phyloP scores from a whole-genome alignment of 306 rosid species.

The Geum urbanum region DNA sequence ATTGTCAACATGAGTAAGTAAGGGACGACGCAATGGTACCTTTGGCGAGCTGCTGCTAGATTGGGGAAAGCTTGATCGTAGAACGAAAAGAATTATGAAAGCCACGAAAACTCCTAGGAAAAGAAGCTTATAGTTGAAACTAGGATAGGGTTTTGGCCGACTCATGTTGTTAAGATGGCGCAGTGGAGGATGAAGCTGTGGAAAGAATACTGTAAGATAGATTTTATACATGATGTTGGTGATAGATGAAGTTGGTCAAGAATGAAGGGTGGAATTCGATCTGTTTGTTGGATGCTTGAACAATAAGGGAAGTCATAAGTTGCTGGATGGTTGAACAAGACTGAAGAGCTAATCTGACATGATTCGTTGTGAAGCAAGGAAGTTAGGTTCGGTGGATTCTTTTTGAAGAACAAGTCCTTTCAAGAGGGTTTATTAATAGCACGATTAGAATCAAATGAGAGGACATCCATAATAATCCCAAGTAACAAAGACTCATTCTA shows the following conservation, averaged over 20 bases:
- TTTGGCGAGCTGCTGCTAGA: slow-evolving; percentile 22
- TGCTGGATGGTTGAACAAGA: slow-evolving; percentile 36
- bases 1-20: neutral
- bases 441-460: too few relatives aligned
- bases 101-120: slow-evolving; percentile 41
- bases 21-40: neutral
- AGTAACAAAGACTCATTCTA: too few relatives aligned
- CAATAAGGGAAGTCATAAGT: slow-evolving; percentile 36
- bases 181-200: neutral
- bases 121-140: slow-evolving; percentile 52
- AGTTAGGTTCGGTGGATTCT: slow-evolving; percentile 30
- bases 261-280: neutral
- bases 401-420: too few relatives aligned
- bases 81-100: slow-evolving; percentile 43
- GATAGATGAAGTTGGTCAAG: neutral
- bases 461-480: too few relatives aligned
- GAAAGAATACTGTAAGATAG: slow-evolving; percentile 1
- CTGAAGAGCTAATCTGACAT: slow-evolving; percentile 29
- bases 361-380: slow-evolving; percentile 49
- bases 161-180: slow-evolving; percentile 35
- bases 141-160: slow-evolving; percentile 50
- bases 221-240: slow-evolving; percentile 7
- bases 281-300: slow-evolving; percentile 39
- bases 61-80: slow-evolving; percentile 46
- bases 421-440: too few relatives aligned